phyloP scores from a whole-genome alignment of 139 green algal genomes.

The Mesostigma viride region DNA sequence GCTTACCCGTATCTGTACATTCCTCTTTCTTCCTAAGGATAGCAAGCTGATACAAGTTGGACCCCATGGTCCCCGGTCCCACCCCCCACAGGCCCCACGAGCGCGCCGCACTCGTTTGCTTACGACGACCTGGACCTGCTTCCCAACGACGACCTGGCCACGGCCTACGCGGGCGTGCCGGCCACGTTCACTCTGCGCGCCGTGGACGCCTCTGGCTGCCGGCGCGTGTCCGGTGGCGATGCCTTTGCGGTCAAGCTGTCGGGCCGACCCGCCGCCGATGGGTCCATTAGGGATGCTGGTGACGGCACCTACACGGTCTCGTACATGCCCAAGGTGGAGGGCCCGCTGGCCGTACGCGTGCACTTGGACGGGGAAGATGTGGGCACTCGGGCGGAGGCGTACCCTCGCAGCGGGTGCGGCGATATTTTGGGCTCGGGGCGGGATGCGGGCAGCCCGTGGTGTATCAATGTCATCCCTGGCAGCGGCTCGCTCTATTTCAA shows the following conservation, averaged over 20 bases:
- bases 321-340: neutral
- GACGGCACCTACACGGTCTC: neutral
- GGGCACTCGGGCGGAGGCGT: neutral
- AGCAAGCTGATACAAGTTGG: too few species aligned
- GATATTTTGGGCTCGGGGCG: neutral
- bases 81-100: too few species aligned
- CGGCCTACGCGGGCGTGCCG: constrained; percentile 5
- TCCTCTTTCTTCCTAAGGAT: too few species aligned
- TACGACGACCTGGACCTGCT: constrained; percentile 7
- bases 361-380: neutral
- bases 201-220: constrained; percentile 13
- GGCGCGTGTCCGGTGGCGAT: constrained; percentile 5
- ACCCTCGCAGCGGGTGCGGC: neutral
- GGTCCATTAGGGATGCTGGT: neutral
- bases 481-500: neutral
- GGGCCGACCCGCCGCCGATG: neutral
- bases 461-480: neutral
- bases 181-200: constrained; percentile 9
- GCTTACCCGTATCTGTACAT: too few species aligned
- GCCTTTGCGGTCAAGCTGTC: neutral
- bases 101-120: neutral
- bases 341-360: neutral
- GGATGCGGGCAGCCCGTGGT: neutral
- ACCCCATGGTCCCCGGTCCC: too few species aligned
- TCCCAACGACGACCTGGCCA: constrained; percentile 8